Evolutionary conservation across 331 rosid genomes (phyloP), one percentile per base, ranked within the genome.

Genomic region (Quercus tomentella): DNA sequence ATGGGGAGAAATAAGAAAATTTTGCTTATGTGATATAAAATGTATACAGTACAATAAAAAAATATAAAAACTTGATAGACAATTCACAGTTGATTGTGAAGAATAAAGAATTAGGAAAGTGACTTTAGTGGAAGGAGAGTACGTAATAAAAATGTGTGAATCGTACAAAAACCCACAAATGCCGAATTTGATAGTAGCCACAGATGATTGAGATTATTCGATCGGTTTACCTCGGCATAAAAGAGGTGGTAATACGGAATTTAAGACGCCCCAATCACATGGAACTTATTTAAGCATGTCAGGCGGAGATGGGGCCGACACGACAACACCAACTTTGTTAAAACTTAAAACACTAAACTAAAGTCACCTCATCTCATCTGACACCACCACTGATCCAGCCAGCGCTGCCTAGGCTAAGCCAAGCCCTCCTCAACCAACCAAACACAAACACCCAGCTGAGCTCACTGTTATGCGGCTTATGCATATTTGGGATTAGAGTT

Each of bases 211-310:
- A 8, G 45, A 41, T 60, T 60, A 60, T 60, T 60, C 66, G 31
- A 11, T 21, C 1, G 15, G 65, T 58, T 60, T 60, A 60, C 66
- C 66, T 60, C 33, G 66, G 66, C 31, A n/a, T 60, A 26, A 23
- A 60, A 41, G 12, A 9, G 11, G 33, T 9, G 66, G 30, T 21
- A 60, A 60, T 23, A 22, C 33, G 66, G 66, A 60, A 60, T 60
- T 26, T 60, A 23, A 60, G 66, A 60, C 33, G 69, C 73, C 72
- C 74, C 75, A 70, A 83, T 83, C 86, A 83, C 86, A 79, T 83
- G 86, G 77, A 73, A 79, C 75, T 54, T 54, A 70, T 41, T 77
- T 67, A 79, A 79, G 66, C 74, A 62, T 83, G 86, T 83, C 83
- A 75, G 86, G 26, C 30, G 76, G 45, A 73, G 52, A 20, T 75